Evolutionary conservation across 164 flowering plant genomes (phyloP).

Genomic region (Platanus orientalis): DNA sequence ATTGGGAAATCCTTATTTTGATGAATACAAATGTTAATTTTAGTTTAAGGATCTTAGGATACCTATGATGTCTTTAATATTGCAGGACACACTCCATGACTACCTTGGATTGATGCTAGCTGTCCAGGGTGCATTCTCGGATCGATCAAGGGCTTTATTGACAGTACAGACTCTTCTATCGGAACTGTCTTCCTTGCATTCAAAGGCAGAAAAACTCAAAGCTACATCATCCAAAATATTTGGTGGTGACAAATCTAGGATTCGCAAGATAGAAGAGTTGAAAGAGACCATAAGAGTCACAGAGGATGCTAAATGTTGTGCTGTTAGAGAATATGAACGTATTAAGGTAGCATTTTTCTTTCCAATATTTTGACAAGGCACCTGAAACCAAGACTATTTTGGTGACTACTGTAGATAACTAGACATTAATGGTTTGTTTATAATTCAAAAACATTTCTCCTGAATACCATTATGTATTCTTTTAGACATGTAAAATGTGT

Average conservation of each 20-base stretch:
- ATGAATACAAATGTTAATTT: neutral
- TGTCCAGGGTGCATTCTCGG: conserved; percentile 77
- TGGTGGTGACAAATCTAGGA: conserved; percentile 85
- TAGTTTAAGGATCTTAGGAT: neutral
- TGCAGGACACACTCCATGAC: conserved; percentile 86
- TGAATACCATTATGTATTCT: too few species aligned
- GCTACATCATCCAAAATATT: conserved; percentile 81
- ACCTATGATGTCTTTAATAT: conserved; percentile 1
- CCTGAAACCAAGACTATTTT: neutral
- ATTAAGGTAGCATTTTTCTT: conserved; percentile 62
- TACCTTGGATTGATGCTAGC: conserved; percentile 86
- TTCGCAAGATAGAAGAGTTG: conserved; percentile 69
- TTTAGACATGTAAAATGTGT: too few species aligned
- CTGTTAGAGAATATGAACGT: conserved; percentile 73
- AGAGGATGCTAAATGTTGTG: conserved; percentile 80
- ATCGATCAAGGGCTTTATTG: conserved; percentile 82
- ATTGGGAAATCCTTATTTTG: neutral
- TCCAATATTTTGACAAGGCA: neutral
- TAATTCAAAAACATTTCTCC: neutral
- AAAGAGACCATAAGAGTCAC: conserved; percentile 70
- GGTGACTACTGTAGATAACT: neutral
- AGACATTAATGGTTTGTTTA: neutral
- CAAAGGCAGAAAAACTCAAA: conserved; percentile 74
- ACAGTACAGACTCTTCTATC: conserved; percentile 86
- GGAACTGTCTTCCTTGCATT: conserved; percentile 66